phyloP scores from a whole-genome alignment of 2,329 filamentous ascomycete genomes.

The Mariannaea sp. region DNA sequence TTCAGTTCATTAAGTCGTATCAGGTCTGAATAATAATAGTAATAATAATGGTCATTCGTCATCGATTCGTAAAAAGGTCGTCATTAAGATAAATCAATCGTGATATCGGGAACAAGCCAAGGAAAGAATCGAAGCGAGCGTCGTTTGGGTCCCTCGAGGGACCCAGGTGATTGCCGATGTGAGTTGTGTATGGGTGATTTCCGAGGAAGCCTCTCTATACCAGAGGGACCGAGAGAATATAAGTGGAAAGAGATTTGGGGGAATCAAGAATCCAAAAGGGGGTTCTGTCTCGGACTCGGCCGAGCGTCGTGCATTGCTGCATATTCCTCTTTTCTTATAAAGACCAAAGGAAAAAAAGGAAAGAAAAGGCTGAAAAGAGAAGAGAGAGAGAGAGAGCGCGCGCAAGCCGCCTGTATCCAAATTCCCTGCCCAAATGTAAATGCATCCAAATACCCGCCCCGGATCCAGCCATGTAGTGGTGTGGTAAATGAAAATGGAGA shows the following conservation, averaged over 20 bases:
- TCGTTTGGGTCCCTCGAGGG: conserved; percentile 22
- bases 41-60: conserved; percentile 44
- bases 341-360: conserved; percentile 38
- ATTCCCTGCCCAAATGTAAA: conserved; percentile 56
- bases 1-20: conserved; percentile 41
- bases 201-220: conserved; percentile 38
- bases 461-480: conserved; percentile 61
- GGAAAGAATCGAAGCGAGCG: conserved; percentile 47
- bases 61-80: conserved; percentile 48
- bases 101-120: conserved; percentile 50
- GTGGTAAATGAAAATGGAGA: conserved; percentile 48
- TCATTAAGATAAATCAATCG: conserved; percentile 48
- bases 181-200: conserved; percentile 30
- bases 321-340: conserved; percentile 61
- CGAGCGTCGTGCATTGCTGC: conserved; percentile 67
- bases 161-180: conserved; percentile 19
- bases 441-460: conserved; percentile 58
- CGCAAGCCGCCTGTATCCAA: conserved; percentile 54
- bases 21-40: conserved; percentile 40
- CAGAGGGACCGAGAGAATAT: conserved; percentile 32
- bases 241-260: conserved; percentile 34
- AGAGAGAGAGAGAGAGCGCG: conserved; percentile 39
- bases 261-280: conserved; percentile 48
- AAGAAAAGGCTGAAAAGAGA: conserved; percentile 36
- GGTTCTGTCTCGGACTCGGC: conserved; percentile 55